Evolutionary conservation across 2,329 filamentous ascomycete genomes (phyloP), one percentile per base, ranked within the genome.

Genomic region (Botryotinia narcissicola): DNA sequence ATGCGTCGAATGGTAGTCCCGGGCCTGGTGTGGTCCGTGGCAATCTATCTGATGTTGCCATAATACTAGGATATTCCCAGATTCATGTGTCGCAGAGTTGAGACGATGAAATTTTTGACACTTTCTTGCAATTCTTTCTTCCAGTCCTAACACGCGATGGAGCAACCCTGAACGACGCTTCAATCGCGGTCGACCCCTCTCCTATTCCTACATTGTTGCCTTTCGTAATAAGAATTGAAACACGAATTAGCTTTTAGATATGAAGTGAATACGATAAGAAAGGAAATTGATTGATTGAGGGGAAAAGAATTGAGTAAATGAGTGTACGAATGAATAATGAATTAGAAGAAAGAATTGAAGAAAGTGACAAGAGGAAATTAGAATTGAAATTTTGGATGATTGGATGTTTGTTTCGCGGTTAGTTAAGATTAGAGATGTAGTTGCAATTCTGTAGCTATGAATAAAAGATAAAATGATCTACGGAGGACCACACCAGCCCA

Each of bases 1-100:
- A 75, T 62, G 75, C 73, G 25, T 80, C 76, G 62, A 78, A 73
- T n/a, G 71, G 73, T 42, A 75, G 71, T 64, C 72, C 74, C 63
- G 75, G 75, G 62, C 71, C 71, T 59, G 51, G 40, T 44, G 72
- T 70, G 46, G 74, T 73, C 75, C 71, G 73, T 70, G 75, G 72
- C 71, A 62, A 61, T 71, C 71, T 57, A 70, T 77, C 75, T 63
- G 74, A 70, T 62, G 72, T 44, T 61, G 74, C 74, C 76, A 75
- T 75, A 46, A 29, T 59, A 68, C 71, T 60, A 51, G 62, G 72
- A 71, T 71, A 57, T 64, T 35, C 54, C 61, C 59, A 60, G 46
- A 66, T 67, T 40, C 35, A 16, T 32, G 66, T 57, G 37, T 72
- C 62, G 70, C 59, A 61, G 46, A 29, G 71, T 48, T 12, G n/a